These are phyloP conservation scores for Cornus kousa DNA, from an alignment of 148 eudicot genomes.

Conservation along the genomic window DNA sequence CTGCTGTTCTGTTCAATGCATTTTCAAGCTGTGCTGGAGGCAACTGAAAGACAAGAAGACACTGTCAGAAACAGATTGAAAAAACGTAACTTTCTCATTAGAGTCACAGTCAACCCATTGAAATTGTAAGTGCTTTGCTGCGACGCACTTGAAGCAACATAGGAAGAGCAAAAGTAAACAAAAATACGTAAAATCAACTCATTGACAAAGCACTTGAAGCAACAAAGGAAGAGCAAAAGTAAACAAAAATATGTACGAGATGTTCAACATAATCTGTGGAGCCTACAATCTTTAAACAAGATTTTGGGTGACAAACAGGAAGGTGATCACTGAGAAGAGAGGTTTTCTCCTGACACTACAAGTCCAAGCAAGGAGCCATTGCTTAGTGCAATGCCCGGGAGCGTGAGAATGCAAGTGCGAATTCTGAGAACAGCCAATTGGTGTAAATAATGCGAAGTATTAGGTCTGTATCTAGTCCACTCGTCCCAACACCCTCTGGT, in stretches of 20 bases:
- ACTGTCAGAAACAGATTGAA: not conserved
- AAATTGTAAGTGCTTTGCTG: not conserved
- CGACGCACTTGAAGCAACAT: not conserved
- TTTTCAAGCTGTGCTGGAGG: conserved; percentile 90
- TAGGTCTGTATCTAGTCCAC: too few relatives aligned
- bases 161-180: not conserved
- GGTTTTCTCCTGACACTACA: not conserved
- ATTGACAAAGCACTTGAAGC: not conserved
- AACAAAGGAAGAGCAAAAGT: not conserved
- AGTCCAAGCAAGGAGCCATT: not conserved
- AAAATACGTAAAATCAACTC: not conserved
- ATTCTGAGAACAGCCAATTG: too few relatives aligned
- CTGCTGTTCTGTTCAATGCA: conserved; percentile 71
- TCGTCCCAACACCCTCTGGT: too few relatives aligned
- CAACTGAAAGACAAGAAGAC: conserved; percentile 40
- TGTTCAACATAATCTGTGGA: not conserved
- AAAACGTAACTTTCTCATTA: not conserved
- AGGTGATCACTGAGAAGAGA: not conserved
- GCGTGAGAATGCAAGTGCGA: too few relatives aligned
- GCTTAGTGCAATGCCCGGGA: too few relatives aligned
- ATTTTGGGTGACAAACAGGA: not conserved
- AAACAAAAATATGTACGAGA: not conserved
- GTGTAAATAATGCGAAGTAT: too few relatives aligned
- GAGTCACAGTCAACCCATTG: not conserved
- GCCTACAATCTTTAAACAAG: not conserved